Evolutionary conservation across 257 asterid species (phyloP), one percentile per base, ranked within the genome.

Genomic region (Rhazya stricta): DNA sequence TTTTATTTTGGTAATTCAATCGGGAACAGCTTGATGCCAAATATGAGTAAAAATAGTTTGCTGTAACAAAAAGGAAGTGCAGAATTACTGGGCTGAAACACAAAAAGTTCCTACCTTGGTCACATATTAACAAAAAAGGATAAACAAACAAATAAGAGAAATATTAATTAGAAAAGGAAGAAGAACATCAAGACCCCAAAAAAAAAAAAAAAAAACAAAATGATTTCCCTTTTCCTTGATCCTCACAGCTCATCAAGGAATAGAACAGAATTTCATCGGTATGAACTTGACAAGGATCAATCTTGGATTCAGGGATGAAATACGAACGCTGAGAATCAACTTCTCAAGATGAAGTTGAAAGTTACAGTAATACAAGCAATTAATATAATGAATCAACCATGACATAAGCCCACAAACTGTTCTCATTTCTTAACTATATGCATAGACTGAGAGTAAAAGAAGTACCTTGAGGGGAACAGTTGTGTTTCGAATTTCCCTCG

Each of bases 401-500:
- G 46, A 65, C 36, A 36, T 23, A 16, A 37, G 25, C 45, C 46
- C 25, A 65, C 36, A 19, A 30, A 46, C 51, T 62, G 23, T 30
- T 30, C 34, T 46, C 18, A 19, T 66, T 32, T 13, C 9, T 9
- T 29, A 48, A n/a, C 18, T 8, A 34, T 36, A 65, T 66, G 45
- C 46, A 43, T 21, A 54, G 58, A 48, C 51, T 43, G 69, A 46
- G 71, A 80, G 73, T 73, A 74, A 21, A 79, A 48, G 0, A 63
- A 74, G 50, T 76, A 91, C 98, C 98, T 89, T 91, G 46, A 87
- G 34, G 74, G 70, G 43, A 76, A 84, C 87, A 67, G 79, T 86
- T 32, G n/a, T 77, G 76, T 32, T 78, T 73, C 74, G 83, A 67
- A 48, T 82, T 70, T 53, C 70, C 27, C 45, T 65, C 6, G 86